Percentiles rank a stretch among this genome's conserved stretches.
Conservation (phyloP, 176 grass and related monocot genomes). For the Musa troglodytarum region DNA sequence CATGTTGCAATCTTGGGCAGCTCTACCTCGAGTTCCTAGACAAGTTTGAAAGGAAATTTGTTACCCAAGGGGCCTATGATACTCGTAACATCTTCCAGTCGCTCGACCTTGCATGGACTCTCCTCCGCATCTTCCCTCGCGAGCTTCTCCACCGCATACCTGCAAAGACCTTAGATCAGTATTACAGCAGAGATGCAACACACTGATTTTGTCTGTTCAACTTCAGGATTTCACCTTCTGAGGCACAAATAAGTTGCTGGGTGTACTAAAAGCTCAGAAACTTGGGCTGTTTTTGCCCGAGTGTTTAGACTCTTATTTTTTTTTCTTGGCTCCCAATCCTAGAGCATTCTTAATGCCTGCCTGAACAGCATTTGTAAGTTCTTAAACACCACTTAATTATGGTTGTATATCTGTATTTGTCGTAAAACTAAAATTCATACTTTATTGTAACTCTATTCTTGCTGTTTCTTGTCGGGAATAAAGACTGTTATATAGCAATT, state of each 20-base stretch:
- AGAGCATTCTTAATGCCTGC: not conserved
- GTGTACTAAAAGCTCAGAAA: slow-evolving; percentile 11
- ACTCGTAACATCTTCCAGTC: slow-evolving; percentile 93
- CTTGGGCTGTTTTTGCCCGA: not conserved
- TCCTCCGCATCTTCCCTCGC: slow-evolving; percentile 83
- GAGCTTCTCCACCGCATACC: slow-evolving; percentile 82
- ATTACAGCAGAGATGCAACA: slow-evolving; percentile 67
- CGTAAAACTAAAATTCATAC: not conserved
- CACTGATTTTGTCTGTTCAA: slow-evolving; percentile 33
- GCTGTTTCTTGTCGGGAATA: not conserved
- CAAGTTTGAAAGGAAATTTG: slow-evolving; percentile 90
- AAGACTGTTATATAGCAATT: not conserved
- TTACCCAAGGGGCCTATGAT: slow-evolving; percentile 79
- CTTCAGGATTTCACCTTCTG: not conserved
- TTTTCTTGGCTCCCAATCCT: not conserved
- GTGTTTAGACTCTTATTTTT: not conserved
- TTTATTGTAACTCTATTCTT: not conserved
- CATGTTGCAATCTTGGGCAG: slow-evolving; percentile 26
- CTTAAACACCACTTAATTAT: not conserved
- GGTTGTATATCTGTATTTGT: slow-evolving; percentile 7
- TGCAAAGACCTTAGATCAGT: slow-evolving; percentile 75
- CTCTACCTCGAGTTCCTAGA: slow-evolving; percentile 96
- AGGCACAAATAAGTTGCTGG: slow-evolving; percentile 11
- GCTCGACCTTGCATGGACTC: slow-evolving; percentile 86
- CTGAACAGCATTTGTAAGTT: not conserved